These are phyloP conservation scores for Fonsecaea monophora DNA, from an alignment of 2,329 filamentous ascomycete genomes.

Conservation along the genomic window DNA sequence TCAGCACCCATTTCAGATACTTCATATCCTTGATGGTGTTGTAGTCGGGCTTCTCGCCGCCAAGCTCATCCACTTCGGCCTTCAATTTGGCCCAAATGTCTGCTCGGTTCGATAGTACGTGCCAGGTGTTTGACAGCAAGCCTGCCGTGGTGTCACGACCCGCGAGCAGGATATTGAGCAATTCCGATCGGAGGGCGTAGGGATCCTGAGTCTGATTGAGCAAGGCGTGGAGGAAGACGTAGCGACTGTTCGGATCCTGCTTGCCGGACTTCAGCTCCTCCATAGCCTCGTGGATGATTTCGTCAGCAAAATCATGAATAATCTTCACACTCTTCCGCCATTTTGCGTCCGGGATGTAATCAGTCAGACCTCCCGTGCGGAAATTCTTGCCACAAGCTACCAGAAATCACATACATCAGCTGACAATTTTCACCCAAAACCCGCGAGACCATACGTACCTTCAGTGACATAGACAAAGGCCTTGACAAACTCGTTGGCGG, in stretches of 20 bases:
- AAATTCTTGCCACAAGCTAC: constrained; percentile 30
- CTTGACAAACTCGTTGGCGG: constrained; percentile 36
- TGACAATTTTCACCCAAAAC: neutral
- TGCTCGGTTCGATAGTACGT: constrained; percentile 43
- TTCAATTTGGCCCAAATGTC: constrained; percentile 54
- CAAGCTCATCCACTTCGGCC: constrained; percentile 40
- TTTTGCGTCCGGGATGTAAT: constrained; percentile 33
- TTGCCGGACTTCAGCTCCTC: constrained; percentile 24
- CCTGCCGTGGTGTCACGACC: constrained; percentile 49
- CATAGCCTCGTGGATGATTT: constrained; percentile 37
- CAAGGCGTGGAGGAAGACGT: constrained; percentile 40
- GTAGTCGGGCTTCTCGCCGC: constrained; percentile 37
- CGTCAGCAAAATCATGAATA: constrained; percentile 36
- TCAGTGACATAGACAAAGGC: constrained; percentile 36
- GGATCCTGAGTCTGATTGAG: constrained; percentile 37
- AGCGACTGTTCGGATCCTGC: constrained; percentile 60
- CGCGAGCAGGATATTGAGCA: constrained; percentile 49
- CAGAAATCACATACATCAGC: constrained; percentile 7
- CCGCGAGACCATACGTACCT: constrained; percentile 10
- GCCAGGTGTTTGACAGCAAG: constrained; percentile 46
- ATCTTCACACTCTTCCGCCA: constrained; percentile 36
- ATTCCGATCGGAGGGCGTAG: constrained; percentile 36
- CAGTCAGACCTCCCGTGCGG: constrained; percentile 30
- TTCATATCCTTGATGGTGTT: constrained; percentile 39
- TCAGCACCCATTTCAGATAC: constrained; percentile 42